Base-by-base conservation (phyloP, 129 eudicot species). In the Silybum marianum region DNA sequence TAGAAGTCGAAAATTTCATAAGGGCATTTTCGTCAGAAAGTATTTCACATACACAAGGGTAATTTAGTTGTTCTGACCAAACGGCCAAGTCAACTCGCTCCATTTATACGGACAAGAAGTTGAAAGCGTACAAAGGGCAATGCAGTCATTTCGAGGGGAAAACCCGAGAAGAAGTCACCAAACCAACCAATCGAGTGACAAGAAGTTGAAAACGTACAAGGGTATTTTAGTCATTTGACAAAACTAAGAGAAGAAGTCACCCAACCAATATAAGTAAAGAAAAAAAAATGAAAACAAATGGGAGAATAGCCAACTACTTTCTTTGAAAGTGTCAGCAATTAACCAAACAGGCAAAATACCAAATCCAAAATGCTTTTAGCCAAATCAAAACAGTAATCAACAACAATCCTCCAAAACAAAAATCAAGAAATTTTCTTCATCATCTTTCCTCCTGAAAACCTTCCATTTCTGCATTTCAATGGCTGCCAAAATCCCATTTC, bases 261-360 rank as follows among this genome's bases (percentile, higher is more conserved):
- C 78, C 28, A 73, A 83, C 82, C 69, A 58, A 19, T 71, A 26
- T 36, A 77, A 40, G 86, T 30, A 77, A 39, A 69, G n/a, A 26
- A 78, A 54, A 19, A 26, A 78, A 54, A 19, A 54, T 39, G 74
- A 83, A 72, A 71, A 39, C 66, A 13, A 63, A 71, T 32, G 76
- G 79, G 65, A 83, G 65, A 83, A 83, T 72, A 42, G 79, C 74
- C 86, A 83, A 78, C 83, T 2, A 78, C 86, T 83, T 14, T 83
- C 10, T 21, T 76, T 77, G 82, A 60, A 83, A 77, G 78, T 77
- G 78, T 78, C 86, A 83, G 78, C 83, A 78, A 40, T 69, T 71
- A 82, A 71, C 58, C 78, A 71, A 76, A 48, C 16, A 25, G 76
- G 24, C 76, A 79, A 83, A 71, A 8, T 26, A 83, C 83, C 83